phyloP scores from a whole-genome alignment of 2,329 filamentous ascomycete genomes.

The Zymoseptoria passerinii region DNA sequence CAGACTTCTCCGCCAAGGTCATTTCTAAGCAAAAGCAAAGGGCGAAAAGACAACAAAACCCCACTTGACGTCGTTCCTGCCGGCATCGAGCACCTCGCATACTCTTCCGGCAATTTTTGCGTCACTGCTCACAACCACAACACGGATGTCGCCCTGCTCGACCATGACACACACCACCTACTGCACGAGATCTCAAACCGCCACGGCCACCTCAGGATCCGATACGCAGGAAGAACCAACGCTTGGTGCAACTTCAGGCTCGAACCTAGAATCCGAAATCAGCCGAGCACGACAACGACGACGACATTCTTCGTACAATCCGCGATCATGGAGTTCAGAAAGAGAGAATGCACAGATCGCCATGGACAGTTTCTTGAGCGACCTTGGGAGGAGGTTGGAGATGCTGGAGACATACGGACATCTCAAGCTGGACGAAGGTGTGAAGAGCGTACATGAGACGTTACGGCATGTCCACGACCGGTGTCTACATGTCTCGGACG shows the following conservation, averaged over 20 bases:
- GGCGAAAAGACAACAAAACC: not conserved
- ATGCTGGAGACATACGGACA: constrained; percentile 84
- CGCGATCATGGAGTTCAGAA: constrained; percentile 37
- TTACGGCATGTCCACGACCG: constrained; percentile 78
- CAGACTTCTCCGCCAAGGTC: not conserved
- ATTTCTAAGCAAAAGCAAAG: not conserved
- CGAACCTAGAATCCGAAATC: constrained; percentile 29
- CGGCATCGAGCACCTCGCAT: too few relatives aligned
- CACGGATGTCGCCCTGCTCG: not conserved
- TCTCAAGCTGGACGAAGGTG: constrained; percentile 70
- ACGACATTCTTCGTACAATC: constrained; percentile 41
- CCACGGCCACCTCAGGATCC: constrained; percentile 14
- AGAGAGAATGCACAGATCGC: constrained; percentile 41
- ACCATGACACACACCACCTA: constrained; percentile 12
- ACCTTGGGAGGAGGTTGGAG: constrained; percentile 79
- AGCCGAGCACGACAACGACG: constrained; percentile 32
- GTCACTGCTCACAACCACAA: not conserved
- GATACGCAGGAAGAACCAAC: constrained; percentile 38
- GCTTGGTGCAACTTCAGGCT: constrained; percentile 30
- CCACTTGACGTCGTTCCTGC: not conserved
- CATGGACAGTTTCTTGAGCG: constrained; percentile 70
- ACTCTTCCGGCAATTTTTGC: not conserved
- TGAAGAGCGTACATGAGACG: constrained; percentile 77
- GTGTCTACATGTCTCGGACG: constrained; percentile 83
- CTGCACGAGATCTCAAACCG: constrained; percentile 5